Base-by-base conservation (phyloP, 148 eudicot species). In the Rhododendron mucronatum region DNA sequence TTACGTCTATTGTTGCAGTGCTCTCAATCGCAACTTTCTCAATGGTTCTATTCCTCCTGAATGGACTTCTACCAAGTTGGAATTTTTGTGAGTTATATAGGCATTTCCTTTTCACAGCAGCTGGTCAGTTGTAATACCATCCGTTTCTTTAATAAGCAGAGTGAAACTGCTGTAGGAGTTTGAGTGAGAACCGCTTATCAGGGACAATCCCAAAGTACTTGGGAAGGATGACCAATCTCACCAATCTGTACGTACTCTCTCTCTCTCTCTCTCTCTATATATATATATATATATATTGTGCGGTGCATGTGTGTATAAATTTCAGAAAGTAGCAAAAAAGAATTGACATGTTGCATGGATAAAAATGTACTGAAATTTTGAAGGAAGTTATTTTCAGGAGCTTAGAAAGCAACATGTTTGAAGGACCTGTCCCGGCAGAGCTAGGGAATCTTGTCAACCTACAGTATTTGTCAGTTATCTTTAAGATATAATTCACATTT, bases 191-290 rank as follows among this genome's bases (percentile, higher is more conserved):
- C 86, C 90, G 93, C 53, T 87, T 93, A 82, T 92, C 94, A 59
- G 95, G 95, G 45, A 80, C 84, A 39, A 90, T 93, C 83, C 95
- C 95, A 44, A 57, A 65, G 37, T 89, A 88, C 85, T 74, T 93
- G 85, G 95, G 93, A 85, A 86, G 83, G 30, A 91, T 91, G 53
- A 86, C 88, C 47, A 84, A 88, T n/a, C 92, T 93, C 41, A 86
- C 82, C 65, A 86, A 79, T 80, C 0, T 93, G 95, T 93, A 89
- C 82, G 90, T 39, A 35, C 33, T 76, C 61, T 16, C 59, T 73
- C 47, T 41, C 73, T 61, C 82, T 26, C 50, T 26, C 35, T 15
- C 57, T 71, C n/a, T n/a, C n/a, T n/a, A n/a, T n/a, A n/a, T n/a
- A n/a, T n/a, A n/a, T n/a, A n/a, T n/a, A n/a, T n/a, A n/a, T n/a